Percentiles rank a stretch among this genome's conserved stretches.
These are phyloP conservation scores for Phylloporus arenicola DNA, from an alignment of 768 basidiomycete genomes.

Conservation along the genomic window DNA sequence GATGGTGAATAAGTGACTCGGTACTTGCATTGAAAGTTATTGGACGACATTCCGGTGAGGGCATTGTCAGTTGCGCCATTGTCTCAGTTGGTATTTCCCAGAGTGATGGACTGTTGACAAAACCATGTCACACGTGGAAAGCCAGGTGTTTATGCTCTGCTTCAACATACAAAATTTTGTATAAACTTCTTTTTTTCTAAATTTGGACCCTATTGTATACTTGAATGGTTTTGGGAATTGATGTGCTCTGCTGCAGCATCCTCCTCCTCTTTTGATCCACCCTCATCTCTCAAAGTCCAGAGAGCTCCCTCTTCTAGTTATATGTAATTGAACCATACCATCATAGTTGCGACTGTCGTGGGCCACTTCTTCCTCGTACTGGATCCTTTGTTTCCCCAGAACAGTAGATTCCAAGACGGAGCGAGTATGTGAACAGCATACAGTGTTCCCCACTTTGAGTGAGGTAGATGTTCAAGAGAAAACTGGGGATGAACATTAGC, in stretches of 20 bases:
- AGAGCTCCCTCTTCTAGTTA: conserved; percentile 88
- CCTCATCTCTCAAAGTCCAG: conserved; percentile 69
- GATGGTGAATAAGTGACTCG: too few species aligned
- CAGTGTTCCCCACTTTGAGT: conserved; percentile 82
- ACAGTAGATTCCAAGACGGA: conserved; percentile 89
- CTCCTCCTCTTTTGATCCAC: conserved; percentile 64
- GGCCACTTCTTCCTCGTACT: conserved; percentile 93
- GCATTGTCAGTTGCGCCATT: too few species aligned
- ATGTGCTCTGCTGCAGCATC: conserved; percentile 50
- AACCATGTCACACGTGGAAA: too few species aligned
- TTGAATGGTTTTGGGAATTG: too few species aligned
- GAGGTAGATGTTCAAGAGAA: conserved; percentile 86
- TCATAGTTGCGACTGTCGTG: conserved; percentile 95
- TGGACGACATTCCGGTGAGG: too few species aligned
- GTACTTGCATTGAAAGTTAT: too few species aligned
- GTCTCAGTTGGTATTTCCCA: too few species aligned
- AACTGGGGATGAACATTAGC: conserved; percentile 49
- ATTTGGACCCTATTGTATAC: too few species aligned
- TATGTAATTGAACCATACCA: conserved; percentile 96
- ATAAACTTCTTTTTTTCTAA: too few species aligned
- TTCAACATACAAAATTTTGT: too few species aligned
- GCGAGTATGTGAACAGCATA: conserved; percentile 91
- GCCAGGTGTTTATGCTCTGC: too few species aligned
- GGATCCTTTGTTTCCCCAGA: conserved; percentile 91
- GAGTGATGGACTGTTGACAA: too few species aligned